Conservation (phyloP, 106 monocot species). For the Dendrobium huoshanense region DNA sequence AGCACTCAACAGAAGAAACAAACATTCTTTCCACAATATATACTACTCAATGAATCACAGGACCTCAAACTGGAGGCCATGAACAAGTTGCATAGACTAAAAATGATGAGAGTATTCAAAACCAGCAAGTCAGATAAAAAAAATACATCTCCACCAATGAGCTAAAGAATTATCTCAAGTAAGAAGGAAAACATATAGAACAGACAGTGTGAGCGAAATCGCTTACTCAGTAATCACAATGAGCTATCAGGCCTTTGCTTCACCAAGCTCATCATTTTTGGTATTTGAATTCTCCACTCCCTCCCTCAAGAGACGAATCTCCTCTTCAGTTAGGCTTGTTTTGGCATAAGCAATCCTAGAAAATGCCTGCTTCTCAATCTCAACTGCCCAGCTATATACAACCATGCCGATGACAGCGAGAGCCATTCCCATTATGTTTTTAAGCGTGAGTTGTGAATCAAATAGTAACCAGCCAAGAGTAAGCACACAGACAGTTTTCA, state of each 20-base stretch:
- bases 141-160: too few species aligned
- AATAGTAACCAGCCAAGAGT: constrained; percentile 27
- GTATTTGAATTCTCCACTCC: constrained; percentile 19
- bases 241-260: constrained; percentile 3
- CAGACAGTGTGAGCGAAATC: too few species aligned
- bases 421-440: constrained; percentile 27
- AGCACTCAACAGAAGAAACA: too few species aligned
- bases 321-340: constrained; percentile 42
- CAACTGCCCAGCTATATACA: constrained; percentile 44
- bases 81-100: too few species aligned
- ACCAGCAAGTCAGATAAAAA: too few species aligned
- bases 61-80: too few species aligned
- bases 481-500: constrained; percentile 28
- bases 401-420: constrained; percentile 24
- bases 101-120: too few species aligned
- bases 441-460: constrained; percentile 21
- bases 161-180: too few species aligned
- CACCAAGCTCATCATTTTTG: constrained; percentile 40
- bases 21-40: too few species aligned
- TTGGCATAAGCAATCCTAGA: constrained; percentile 22
- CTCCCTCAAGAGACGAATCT: constrained; percentile 31
- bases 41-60: too few species aligned
- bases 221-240: too few species aligned
- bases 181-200: too few species aligned
- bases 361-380: constrained; percentile 27